Base-by-base conservation (phyloP, 2,329 filamentous ascomycete species). In the Colletotrichum euphorbiae region DNA sequence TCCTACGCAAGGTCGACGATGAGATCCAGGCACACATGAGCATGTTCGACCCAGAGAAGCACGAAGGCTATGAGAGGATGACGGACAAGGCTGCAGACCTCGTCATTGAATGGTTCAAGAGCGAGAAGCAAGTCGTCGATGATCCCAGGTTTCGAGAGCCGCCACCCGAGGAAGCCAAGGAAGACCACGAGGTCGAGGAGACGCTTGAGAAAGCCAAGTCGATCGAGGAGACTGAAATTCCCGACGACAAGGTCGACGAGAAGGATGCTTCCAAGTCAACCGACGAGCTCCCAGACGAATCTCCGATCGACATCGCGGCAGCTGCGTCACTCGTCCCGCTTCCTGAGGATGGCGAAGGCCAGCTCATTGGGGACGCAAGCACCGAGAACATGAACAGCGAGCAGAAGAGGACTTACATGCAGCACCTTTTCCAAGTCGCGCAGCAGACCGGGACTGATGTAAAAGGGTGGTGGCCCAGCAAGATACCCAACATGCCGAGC, bases 1-100 rank as follows among this genome's bases (percentile, higher is more conserved):
- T 91, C 36, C 91, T 96, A 74, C 85, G 88, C 50, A 87, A 86
- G 52, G 88, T 86, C 0, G 81, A 82, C 2, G 91, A 93, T 71
- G 93, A 97, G 79, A 87, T 93, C 1, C 85, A 86, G 67, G 92
- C 92, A 1, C 93, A 96, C 73, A 85, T 89, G 76, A 85, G 80
- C 72, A 81, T 93, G 84, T 93, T 93, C 73, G 83, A 82, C 46
- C 85, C 85, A 0, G 83, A 85, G 66, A 87, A 85, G 71, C 90
- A 92, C 72, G 81, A 85, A 7, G 85, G 86, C 1, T 92, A 92
- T 71, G 88, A 89, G 68, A 80, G 81, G 6, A 90, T 92, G 85
- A 83, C 85, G 15, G 85, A 87, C 45, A 79, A 85, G 46, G 85
- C 89, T 2, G 86, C 86, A 45, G 84, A 85, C 67, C 77, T 88